Conservation (phyloP, 73 alveolate genomes). For the Tetrahymena thermophila region DNA sequence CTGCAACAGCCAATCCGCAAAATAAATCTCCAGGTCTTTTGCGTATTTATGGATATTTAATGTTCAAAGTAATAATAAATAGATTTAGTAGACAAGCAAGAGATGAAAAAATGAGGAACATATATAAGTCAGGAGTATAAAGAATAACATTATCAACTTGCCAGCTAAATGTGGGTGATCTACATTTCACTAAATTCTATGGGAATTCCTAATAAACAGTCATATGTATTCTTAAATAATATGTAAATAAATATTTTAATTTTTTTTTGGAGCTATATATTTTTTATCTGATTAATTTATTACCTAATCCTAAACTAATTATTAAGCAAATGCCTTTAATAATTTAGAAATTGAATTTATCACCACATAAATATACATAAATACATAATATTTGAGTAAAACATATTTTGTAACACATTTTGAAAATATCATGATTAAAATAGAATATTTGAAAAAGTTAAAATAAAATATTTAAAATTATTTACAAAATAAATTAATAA, state of each 20-base stretch:
- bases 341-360: too few species aligned
- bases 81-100: neutral
- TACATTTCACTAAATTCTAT: neutral
- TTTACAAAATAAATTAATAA: too few species aligned
- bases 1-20: neutral
- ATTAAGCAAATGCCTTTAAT: too few species aligned
- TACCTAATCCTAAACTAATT: neutral
- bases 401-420: too few species aligned
- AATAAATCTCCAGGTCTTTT: neutral
- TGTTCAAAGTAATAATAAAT: neutral
- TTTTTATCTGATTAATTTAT: neutral
- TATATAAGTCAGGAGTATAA: neutral
- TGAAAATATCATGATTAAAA: too few species aligned
- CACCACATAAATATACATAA: too few species aligned
- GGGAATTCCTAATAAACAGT: neutral
- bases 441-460: too few species aligned
- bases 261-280: too few species aligned
- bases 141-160: neutral
- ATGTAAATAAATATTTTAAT: too few species aligned
- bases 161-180: neutral
- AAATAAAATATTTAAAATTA: too few species aligned
- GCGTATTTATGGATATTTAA: neutral
- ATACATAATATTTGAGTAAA: too few species aligned
- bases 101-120: neutral
- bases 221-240: neutral